Base-by-base conservation (phyloP, 192 early-diverging fungal genomes). In the Phlyctochytrium arcticum region DNA sequence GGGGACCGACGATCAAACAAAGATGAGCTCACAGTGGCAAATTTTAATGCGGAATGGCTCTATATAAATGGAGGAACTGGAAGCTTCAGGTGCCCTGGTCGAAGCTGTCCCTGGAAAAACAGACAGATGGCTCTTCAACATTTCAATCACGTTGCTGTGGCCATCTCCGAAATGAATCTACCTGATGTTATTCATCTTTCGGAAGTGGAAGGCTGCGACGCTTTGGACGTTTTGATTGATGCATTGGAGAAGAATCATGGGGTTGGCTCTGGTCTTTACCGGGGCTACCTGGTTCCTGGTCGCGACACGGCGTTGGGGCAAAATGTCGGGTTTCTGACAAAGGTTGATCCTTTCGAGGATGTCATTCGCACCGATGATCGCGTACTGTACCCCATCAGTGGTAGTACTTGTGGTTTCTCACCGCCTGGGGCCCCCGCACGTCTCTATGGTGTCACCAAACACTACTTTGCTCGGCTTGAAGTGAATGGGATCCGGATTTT, bases 1-100 rank as follows among this genome's bases (percentile, higher is more conserved):
- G 61, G 61, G 8, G 61, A 63, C 36, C 27, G 61, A 10, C 27
- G 61, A 8, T 4, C 15, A 33, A 34, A 54, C 24, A 34, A 37
- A 23, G 50, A 35, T 6, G 61, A 54, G 50, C 36, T 63, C 10
- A 63, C 61, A 17, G 32, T 63, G 33, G 50, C 30, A 24, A 63
- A 63, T 27, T 63, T 63, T 26, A 63, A 63, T 35, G 61, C 61
- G 3, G 61, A 63, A 48, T 63, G 61, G 61, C 50, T 63, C 6
- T 63, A 53, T 6, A 15, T 63, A 15, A 26, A 39, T 54, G 61
- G 61, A 3, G 61, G 61, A 26, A 54, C 61, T 21, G 61, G 61
- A 10, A 23, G 33, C n/a, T 26, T 63, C 48, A 24, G 17, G 17
- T 63, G 61, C 34, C 61, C 61, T n/a, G 61, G 61, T 23, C 4